Evolutionary conservation across 2,329 filamentous ascomycete genomes (phyloP).

Genomic region (Didymella pinodella): DNA sequence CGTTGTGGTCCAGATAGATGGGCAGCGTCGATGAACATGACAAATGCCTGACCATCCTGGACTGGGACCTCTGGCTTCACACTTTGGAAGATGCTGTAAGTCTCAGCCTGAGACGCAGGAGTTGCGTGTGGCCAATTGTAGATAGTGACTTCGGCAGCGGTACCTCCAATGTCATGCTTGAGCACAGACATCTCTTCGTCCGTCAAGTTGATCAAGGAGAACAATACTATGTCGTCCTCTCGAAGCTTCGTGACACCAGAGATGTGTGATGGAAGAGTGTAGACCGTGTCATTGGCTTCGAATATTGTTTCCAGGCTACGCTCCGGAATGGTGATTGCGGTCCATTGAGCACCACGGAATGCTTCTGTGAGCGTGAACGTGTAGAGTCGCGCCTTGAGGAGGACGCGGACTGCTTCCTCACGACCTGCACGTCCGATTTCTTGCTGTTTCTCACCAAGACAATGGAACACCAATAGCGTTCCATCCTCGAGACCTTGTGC

Average conservation of each 20-base stretch:
- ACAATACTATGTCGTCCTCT: constrained; percentile 37
- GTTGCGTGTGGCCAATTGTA: constrained; percentile 18
- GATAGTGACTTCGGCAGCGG: constrained; percentile 13
- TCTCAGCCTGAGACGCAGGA: constrained; percentile 16
- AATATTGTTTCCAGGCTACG: not conserved
- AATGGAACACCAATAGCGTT: constrained; percentile 6
- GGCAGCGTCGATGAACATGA: constrained; percentile 7
- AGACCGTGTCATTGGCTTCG: not conserved
- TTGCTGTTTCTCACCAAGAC: not conserved
- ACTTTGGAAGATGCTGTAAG: constrained; percentile 13
- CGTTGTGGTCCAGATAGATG: constrained; percentile 4
- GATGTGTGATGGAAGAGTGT: not conserved
- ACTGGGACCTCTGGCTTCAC: constrained; percentile 4
- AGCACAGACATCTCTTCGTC: constrained; percentile 5
- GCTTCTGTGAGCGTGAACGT: not conserved
- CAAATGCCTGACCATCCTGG: constrained; percentile 1
- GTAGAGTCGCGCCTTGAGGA: constrained; percentile 1
- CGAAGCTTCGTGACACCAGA: constrained; percentile 49
- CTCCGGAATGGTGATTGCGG: not conserved
- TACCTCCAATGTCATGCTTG: constrained; percentile 9
- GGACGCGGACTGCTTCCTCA: not conserved
- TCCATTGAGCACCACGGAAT: not conserved
- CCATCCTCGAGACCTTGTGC: constrained; percentile 1
- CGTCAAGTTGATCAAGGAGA: constrained; percentile 15
- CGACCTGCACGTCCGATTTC: constrained; percentile 11